Base-by-base conservation (phyloP, 495 filamentous ascomycete species). In the Umbilicaria muhlenbergii region DNA sequence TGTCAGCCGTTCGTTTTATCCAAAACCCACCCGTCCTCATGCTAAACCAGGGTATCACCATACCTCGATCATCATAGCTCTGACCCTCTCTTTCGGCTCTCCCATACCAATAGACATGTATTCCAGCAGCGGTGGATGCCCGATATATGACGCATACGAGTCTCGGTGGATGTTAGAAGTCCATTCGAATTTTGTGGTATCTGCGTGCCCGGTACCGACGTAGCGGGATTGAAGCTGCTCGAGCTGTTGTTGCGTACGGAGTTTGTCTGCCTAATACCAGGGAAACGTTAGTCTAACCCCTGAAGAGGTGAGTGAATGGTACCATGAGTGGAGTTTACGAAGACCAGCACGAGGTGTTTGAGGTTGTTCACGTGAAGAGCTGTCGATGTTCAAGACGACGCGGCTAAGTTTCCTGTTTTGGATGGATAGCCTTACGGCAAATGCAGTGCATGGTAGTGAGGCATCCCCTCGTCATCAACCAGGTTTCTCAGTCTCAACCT, bases 151-250 rank as follows among this genome's bases (percentile, higher is more conserved):
- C 10, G 87, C 75, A 56, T 78, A 84, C 32, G 74, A 81, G 61
- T 93, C 87, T 52, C 84, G 82, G 49, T 88, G 71, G 56, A 91
- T 81, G 61, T 99, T 99, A 28, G 80, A 81, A 39, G 78, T 74
- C 87, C 89, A 99, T 67, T 99, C 91, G 76, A 74, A 86, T 56
- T 83, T 87, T 13, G 91, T 95, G 8, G 92, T 96, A 66, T 99
- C 91, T 40, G 91, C 86, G 63, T 95, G 88, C n/a, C 92, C 92
- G 11, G 88, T 96, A 58, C 91, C 91, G 55, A 98, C 68, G 67
- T 91, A 92, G 39, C 87, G 86, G 52, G 86, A 75, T 64, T 98
- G 91, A 11, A 96, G 82, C 48, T 82, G 75, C 65, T 96, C 92
- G 54, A 99, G 89, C 57, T 96, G 91, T 63, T 96, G 92, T 45